These are phyloP conservation scores for Thalassiosira gravida DNA, from an alignment of 352 stramenopile genomes.

Conservation along the genomic window DNA sequence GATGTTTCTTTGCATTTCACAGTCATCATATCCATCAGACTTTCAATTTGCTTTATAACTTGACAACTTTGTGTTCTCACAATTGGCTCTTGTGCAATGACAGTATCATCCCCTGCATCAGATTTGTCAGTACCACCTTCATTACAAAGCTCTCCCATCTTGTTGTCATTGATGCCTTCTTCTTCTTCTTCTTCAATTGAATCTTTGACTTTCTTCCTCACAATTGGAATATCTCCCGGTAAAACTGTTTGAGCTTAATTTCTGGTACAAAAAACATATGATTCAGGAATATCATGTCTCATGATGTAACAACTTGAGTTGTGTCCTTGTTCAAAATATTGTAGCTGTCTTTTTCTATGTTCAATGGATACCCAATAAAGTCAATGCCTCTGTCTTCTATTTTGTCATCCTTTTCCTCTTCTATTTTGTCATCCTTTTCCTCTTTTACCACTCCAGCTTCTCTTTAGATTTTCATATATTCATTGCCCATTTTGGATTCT, in stretches of 20 bases:
- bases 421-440: background rate
- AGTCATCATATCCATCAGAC: too few species aligned
- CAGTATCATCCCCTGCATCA: background rate
- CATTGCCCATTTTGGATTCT: constrained; percentile 13
- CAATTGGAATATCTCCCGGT: too few species aligned
- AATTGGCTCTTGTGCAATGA: too few species aligned
- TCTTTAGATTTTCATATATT: constrained; percentile 18
- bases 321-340: background rate
- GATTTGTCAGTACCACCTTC: too few species aligned
- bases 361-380: background rate
- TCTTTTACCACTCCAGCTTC: constrained; percentile 4
- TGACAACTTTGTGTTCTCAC: background rate
- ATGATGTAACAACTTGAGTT: background rate
- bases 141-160: too few species aligned
- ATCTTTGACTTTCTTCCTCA: background rate
- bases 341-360: background rate
- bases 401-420: constrained; percentile 1
- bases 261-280: background rate
- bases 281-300: background rate
- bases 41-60: background rate
- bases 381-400: background rate
- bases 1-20: too few species aligned
- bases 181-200: background rate
- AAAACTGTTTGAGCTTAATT: background rate
- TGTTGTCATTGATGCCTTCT: background rate